Evolutionary conservation across 352 stramenopile species (phyloP), one percentile per base, ranked within the genome.

Genomic region (Globisporangium recalcitrans): DNA sequence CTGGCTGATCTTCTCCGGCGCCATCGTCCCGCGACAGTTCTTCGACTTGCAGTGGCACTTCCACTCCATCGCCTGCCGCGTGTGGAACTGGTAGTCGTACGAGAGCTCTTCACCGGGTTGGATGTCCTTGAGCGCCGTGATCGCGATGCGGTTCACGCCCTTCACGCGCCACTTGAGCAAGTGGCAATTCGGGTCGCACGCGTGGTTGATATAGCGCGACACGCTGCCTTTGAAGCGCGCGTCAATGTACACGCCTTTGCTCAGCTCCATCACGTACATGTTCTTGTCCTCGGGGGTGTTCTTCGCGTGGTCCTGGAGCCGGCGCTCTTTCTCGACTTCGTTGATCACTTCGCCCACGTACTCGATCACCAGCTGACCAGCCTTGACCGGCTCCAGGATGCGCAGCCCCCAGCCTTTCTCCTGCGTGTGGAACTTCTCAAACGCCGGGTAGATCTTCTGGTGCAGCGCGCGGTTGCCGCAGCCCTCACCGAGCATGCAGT

Each of bases 201-300:
- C 97, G 74, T 99, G 96, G 72, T 99, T 98, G 71, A 98, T 98
- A 73, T 98, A 98, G 26, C 96, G 88, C 22, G 95, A 98, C 26
- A 97, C 85, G 58, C 92, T 96, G 21, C 96, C 96, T 64, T 96
- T 90, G 63, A 93, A 87, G 5, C 92, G 85, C 22, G 96, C 96
- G 73, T 99, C 96, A 44, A 99, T 97, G 75, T 97, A 98, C 72
- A 90, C 91, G 44, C 90, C 87, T 55, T 96, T 91, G 29, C 78
- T 85, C 13, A 98, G 73, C 62, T 93, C 79, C 94, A 98, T 98
- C 58, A 98, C 88, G 73, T 98, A 98, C 86, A 97, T 98, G 70
- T 98, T 98, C 60, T 95, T 97, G 77, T 98, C 93, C 24, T 98
- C 86, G 11, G 92, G 92, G 46, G 93, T 90, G 31, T 93, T 85